Conservation (phyloP, 106 monocot genomes). For the Narthecium ossifragum region DNA sequence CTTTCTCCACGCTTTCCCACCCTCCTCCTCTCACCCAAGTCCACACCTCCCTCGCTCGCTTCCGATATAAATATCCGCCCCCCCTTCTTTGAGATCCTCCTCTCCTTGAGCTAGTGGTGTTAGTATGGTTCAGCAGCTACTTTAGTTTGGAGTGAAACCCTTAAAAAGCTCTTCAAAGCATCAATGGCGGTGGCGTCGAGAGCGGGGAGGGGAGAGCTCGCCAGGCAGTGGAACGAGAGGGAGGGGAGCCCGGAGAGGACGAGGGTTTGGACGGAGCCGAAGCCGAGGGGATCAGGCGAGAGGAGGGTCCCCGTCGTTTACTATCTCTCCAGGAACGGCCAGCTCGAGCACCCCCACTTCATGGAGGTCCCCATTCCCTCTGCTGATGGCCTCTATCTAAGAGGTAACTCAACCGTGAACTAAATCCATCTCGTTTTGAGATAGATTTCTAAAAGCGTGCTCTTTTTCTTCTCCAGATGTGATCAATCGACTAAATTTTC, state of each 20-base stretch:
- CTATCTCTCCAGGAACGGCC: slow-evolving; percentile 71
- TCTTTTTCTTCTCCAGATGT: slow-evolving; percentile 36
- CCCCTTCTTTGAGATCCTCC: too few relatives aligned
- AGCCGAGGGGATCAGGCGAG: slow-evolving; percentile 9
- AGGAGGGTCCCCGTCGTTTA: slow-evolving; percentile 71
- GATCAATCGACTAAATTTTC: slow-evolving; percentile 50
- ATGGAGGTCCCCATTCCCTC: slow-evolving; percentile 78
- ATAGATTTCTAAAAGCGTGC: neutral
- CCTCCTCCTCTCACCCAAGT: neutral
- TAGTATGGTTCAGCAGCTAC: too few relatives aligned
- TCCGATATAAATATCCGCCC: neutral
- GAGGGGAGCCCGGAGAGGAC: slow-evolving; percentile 63
- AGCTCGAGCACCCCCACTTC: slow-evolving; percentile 93
- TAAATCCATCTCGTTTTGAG: too few relatives aligned
- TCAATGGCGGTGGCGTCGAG: slow-evolving; percentile 23
- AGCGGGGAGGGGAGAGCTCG: slow-evolving; percentile 14
- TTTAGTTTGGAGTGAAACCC: too few relatives aligned
- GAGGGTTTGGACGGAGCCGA: slow-evolving; percentile 69
- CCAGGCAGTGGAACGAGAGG: slow-evolving; percentile 14
- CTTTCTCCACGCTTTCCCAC: neutral
- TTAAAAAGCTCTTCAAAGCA: too few relatives aligned
- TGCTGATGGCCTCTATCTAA: slow-evolving; percentile 59
- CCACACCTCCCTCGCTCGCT: too few relatives aligned
- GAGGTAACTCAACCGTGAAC: too few relatives aligned
- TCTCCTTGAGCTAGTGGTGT: too few relatives aligned